These are phyloP conservation scores for Moringa oleifera DNA, from an alignment of 345 rosid genomes.

Conservation along the genomic window DNA sequence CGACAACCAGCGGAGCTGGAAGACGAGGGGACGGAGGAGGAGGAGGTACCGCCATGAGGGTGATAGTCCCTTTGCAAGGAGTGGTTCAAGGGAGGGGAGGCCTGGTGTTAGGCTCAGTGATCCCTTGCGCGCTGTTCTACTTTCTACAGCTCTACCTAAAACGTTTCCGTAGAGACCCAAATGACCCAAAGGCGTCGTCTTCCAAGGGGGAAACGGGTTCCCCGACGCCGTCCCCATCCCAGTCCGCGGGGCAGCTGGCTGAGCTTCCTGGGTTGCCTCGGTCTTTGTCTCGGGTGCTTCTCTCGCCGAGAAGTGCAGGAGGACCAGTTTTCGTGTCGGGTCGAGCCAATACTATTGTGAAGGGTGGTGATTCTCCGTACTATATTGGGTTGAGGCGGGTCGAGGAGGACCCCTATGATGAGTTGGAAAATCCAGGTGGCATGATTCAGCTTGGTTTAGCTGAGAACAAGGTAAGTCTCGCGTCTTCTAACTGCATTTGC, in stretches of 20 bases:
- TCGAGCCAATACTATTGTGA: slow-evolving; percentile 46
- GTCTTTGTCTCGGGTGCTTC: slow-evolving; percentile 50
- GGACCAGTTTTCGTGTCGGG: slow-evolving; percentile 57
- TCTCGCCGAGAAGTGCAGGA: slow-evolving; percentile 59
- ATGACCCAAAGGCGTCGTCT: slow-evolving; percentile 23
- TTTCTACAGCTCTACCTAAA: slow-evolving; percentile 80
- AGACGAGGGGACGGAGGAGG: no score
- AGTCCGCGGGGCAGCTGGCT: slow-evolving; percentile 42
- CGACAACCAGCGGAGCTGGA: slow-evolving; percentile 26
- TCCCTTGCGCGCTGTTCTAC: slow-evolving; percentile 93
- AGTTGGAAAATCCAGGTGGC: slow-evolving; percentile 57
- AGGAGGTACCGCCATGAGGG: slow-evolving; percentile 79
- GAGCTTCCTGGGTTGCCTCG: slow-evolving; percentile 57
- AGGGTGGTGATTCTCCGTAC: slow-evolving; percentile 49
- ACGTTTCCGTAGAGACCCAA: slow-evolving; percentile 46
- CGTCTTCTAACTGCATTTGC: no score
- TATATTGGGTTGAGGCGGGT: slow-evolving; percentile 46
- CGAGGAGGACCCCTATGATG: slow-evolving; percentile 68
- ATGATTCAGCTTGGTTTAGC: slow-evolving; percentile 69
- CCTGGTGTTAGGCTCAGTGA: slow-evolving; percentile 77
- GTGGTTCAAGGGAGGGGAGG: slow-evolving; percentile 94
- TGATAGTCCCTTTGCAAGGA: slow-evolving; percentile 90
- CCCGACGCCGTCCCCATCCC: slow-evolving; percentile 36
- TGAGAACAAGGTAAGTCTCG: slow-evolving; percentile 47
- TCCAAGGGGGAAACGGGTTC: slow-evolving; percentile 11